These are phyloP conservation scores for Colletotrichum musae DNA, from an alignment of 2,329 filamentous ascomycete species.

Conservation along the genomic window DNA sequence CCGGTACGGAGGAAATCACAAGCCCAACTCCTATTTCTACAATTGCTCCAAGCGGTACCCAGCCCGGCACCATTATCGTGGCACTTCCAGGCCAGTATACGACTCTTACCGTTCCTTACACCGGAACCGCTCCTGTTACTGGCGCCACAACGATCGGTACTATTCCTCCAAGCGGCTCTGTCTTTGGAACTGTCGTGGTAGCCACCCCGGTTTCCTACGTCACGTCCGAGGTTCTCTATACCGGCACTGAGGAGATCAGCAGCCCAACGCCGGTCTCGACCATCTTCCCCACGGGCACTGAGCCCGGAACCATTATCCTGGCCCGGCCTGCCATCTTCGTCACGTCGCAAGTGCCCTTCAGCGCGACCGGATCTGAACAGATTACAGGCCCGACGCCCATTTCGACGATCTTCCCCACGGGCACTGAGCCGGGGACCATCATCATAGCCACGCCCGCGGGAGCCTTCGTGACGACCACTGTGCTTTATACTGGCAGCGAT, in stretches of 20 bases:
- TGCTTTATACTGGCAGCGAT: constrained; percentile 3
- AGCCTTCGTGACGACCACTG: not conserved
- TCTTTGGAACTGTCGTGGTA: not conserved
- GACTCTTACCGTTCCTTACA: not conserved
- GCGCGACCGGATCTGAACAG: constrained; percentile 1
- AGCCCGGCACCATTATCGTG: constrained; percentile 7
- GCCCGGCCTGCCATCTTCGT: not conserved
- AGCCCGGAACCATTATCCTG: constrained; percentile 29
- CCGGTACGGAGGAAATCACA: not conserved
- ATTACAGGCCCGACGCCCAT: not conserved
- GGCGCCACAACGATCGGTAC: constrained; percentile 1
- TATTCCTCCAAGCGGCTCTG: not conserved
- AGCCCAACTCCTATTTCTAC: constrained; percentile 2
- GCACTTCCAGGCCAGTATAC: not conserved
- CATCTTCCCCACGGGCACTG: constrained; percentile 18
- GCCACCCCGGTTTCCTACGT: constrained; percentile 3
- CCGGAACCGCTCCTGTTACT: not conserved
- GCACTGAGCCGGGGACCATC: constrained; percentile 1
- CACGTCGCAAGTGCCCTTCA: not conserved
- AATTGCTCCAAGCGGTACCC: not conserved
- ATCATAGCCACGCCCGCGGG: not conserved
- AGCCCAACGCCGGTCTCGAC: constrained; percentile 11
- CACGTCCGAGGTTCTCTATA: constrained; percentile 6
- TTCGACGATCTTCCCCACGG: not conserved
- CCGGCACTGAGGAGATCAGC: constrained; percentile 2